These are phyloP conservation scores for Penicillium sp. DNA, from an alignment of 2,329 filamentous ascomycete genomes.

Conservation along the genomic window DNA sequence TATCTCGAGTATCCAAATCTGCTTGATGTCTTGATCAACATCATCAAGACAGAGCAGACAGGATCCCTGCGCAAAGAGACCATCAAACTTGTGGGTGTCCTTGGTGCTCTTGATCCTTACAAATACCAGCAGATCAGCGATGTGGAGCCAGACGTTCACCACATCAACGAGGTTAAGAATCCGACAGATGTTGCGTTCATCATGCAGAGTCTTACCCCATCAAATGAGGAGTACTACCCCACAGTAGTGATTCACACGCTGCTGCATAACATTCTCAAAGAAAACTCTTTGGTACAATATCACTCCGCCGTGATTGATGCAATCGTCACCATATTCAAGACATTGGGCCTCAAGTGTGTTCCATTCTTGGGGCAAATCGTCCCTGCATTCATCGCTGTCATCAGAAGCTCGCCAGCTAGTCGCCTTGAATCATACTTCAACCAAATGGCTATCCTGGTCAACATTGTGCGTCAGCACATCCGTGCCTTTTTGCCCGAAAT, in stretches of 20 bases:
- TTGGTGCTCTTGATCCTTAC: slow-evolving; percentile 92
- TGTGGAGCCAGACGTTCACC: slow-evolving; percentile 73
- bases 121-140: slow-evolving; percentile 92
- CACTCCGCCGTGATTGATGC: slow-evolving; percentile 94
- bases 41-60: slow-evolving; percentile 87
- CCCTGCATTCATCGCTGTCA: slow-evolving; percentile 85
- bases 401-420: slow-evolving; percentile 69
- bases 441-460: slow-evolving; percentile 85
- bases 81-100: slow-evolving; percentile 91
- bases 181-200: slow-evolving; percentile 94
- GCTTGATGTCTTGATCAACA: slow-evolving; percentile 84
- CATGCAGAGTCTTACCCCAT: slow-evolving; percentile 94
- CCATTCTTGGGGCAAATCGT: slow-evolving; percentile 91
- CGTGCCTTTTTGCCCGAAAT: slow-evolving; percentile 83
- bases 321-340: slow-evolving; percentile 98
- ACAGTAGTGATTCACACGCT: slow-evolving; percentile 96
- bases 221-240: slow-evolving; percentile 96
- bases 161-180: slow-evolving; percentile 57
- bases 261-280: slow-evolving; percentile 77
- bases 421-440: slow-evolving; percentile 95
- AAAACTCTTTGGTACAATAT: slow-evolving; percentile 80
- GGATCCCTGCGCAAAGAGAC: slow-evolving; percentile 84
- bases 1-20: slow-evolving; percentile 94
- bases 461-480: slow-evolving; percentile 94
- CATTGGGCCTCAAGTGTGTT: slow-evolving; percentile 90